Evolutionary conservation across 1,284 basidiomycete species (phyloP), one percentile per base, ranked within the genome.

Genomic region (Earliella scabrosa): DNA sequence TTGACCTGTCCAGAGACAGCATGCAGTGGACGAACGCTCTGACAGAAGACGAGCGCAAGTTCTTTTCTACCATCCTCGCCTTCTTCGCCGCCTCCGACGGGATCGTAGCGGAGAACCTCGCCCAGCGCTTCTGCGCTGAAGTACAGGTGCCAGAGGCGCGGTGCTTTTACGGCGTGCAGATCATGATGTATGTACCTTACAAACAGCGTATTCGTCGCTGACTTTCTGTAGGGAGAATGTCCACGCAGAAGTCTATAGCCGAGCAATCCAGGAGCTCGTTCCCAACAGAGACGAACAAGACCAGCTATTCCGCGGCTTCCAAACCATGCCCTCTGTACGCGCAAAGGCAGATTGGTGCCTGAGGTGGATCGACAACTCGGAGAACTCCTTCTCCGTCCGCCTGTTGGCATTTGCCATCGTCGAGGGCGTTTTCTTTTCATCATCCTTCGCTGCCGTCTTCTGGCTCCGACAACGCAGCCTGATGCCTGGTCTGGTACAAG

Each of bases 391-490:
- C 65, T 93, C 85, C 13, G 94, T 97, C 75, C 89, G 96, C 43
- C 80, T 98, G 6, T 82, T 98, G 34, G 97, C 97, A 1, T 98
- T 98, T 68, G 96, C 95, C 16, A 93, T 95, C 3, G 95, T 98
- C 21, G 96, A 98, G 75, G 95, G 95, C 32, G 97, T 98, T 66
- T 98, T 98, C 80, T 98, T 98, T 78, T 97, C 94, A 0, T 94
- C 93, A 13, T 92, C 91, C 2, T 95, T 94, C 63, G 91, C 95
- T 0, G 90, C 95, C 34, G 95, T 98, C 73, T 98, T 98, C 74
- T 98, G 96, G 96, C 75, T 98, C 68, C 98, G 98, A 86, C 98
- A 98, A 78, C 90, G 97, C 45, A 96, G 96, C 44, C 82, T 98
- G 43, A 98, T 98, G 96, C 96, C 95, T 46, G 96, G 96, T 38